phyloP scores from a whole-genome alignment of 257 asterid species.

The Lycium ferocissimum region DNA sequence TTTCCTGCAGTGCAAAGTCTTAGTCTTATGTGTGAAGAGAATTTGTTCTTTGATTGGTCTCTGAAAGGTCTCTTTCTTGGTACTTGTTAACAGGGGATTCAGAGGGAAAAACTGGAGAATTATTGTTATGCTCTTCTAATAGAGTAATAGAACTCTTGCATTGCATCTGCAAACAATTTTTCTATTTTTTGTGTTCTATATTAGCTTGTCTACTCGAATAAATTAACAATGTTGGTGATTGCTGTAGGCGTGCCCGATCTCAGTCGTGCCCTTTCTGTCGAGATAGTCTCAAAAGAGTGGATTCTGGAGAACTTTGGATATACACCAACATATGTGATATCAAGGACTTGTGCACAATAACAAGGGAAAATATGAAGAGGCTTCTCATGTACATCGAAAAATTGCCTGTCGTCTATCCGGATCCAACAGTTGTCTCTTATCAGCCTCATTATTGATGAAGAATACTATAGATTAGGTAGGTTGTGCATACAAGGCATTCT shows the following conservation, averaged over 20 bases:
- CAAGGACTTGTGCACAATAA: conserved; percentile 55
- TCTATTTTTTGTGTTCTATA: not conserved
- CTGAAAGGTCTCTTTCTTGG: not conserved
- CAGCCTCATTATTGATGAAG: conserved; percentile 55
- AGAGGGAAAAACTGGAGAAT: not conserved
- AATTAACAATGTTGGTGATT: not conserved
- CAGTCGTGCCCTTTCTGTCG: conserved; percentile 94
- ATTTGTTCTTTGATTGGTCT: not conserved
- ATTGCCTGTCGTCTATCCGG: conserved; percentile 63
- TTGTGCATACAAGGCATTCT: not conserved
- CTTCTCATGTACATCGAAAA: conserved; percentile 63
- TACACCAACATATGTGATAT: conserved; percentile 69
- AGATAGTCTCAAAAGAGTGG: conserved; percentile 67
- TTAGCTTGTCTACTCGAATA: not conserved
- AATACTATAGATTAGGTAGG: conserved; percentile 17
- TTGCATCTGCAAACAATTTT: not conserved
- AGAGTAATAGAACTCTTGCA: not conserved
- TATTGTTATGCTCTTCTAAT: not conserved
- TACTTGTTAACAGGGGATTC: not conserved
- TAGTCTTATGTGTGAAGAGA: not conserved
- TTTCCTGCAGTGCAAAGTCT: not conserved
- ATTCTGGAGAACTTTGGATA: conserved; percentile 85
- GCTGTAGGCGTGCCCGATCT: conserved; percentile 70
- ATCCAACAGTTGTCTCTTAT: conserved; percentile 54
- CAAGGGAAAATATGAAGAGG: conserved; percentile 70